Percentiles rank a stretch among this genome's conserved stretches.
These are phyloP conservation scores for Dendrobium catenatum DNA, from an alignment of 106 monocot species.

Conservation along the genomic window DNA sequence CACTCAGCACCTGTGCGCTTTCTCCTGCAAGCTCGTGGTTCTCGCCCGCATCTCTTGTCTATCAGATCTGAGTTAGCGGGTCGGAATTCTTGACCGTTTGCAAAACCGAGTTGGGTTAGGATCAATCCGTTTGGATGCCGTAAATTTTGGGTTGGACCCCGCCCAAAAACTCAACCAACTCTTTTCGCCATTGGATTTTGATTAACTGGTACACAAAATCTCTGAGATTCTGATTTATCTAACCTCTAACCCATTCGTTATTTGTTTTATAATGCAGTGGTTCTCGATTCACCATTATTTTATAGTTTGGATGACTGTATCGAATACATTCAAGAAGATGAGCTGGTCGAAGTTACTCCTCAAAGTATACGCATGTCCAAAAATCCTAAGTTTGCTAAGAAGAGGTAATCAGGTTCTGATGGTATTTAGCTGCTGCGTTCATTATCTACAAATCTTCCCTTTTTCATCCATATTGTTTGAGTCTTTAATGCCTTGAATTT, in stretches of 20 bases:
- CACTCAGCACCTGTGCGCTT: too few relatives aligned
- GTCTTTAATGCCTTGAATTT: neutral
- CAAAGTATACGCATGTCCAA: constrained; percentile 85
- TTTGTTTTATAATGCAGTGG: constrained; percentile 55
- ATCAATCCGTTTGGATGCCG: too few relatives aligned
- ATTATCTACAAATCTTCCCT: neutral
- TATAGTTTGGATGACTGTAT: constrained; percentile 98
- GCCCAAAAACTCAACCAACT: too few relatives aligned
- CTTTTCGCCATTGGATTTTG: too few relatives aligned
- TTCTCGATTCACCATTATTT: constrained; percentile 70
- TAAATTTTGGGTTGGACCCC: too few relatives aligned
- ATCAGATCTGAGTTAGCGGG: too few relatives aligned
- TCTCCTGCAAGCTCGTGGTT: too few relatives aligned
- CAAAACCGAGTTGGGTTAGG: too few relatives aligned
- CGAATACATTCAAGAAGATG: constrained; percentile 98
- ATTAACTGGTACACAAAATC: too few relatives aligned
- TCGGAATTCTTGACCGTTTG: too few relatives aligned
- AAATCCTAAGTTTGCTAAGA: constrained; percentile 73
- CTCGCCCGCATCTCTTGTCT: too few relatives aligned
- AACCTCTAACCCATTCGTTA: neutral
- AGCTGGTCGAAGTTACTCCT: constrained; percentile 90
- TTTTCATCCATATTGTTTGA: too few relatives aligned
- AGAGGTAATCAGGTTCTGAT: constrained; percentile 4
- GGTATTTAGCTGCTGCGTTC: neutral
- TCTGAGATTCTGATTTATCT: neutral